These are phyloP conservation scores for Globisporangium solare DNA, from an alignment of 352 stramenopile genomes.

Conservation along the genomic window DNA sequence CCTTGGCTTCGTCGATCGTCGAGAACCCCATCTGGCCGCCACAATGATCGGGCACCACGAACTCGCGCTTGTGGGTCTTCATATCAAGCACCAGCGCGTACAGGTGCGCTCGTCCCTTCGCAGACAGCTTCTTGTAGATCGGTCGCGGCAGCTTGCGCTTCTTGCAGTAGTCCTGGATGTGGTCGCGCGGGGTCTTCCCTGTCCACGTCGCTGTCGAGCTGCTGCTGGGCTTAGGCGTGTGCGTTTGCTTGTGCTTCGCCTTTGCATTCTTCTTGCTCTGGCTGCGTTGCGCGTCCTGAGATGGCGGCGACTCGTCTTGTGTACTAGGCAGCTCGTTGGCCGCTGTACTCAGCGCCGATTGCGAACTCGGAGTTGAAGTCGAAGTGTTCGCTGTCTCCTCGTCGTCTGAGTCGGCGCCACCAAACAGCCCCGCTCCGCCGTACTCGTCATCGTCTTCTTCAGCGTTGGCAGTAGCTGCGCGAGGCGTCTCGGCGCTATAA, in stretches of 20 bases:
- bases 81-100: slow-evolving; percentile 57
- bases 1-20: slow-evolving; percentile 69
- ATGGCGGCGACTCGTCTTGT: neutral
- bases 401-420: neutral
- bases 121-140: slow-evolving; percentile 55
- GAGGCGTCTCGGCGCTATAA: neutral
- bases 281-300: no score
- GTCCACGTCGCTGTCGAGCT: slow-evolving; percentile 44
- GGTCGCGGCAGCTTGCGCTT: slow-evolving; percentile 82
- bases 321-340: neutral
- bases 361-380: neutral
- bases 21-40: slow-evolving; percentile 39
- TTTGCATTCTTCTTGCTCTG: slow-evolving; percentile 13
- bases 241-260: slow-evolving; percentile 30
- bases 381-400: neutral
- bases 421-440: neutral
- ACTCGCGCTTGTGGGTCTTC: slow-evolving; percentile 35
- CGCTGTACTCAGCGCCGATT: neutral
- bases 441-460: slow-evolving; percentile 7
- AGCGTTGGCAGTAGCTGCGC: neutral
- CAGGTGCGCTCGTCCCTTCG: slow-evolving; percentile 23
- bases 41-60: slow-evolving; percentile 30
- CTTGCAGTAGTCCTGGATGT: slow-evolving; percentile 86
- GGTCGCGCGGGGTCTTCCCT: slow-evolving; percentile 82
- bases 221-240: slow-evolving; percentile 19